Evolutionary conservation across 2,329 filamentous ascomycete species (phyloP).

Genomic region (Podosphaera leucotricha): DNA sequence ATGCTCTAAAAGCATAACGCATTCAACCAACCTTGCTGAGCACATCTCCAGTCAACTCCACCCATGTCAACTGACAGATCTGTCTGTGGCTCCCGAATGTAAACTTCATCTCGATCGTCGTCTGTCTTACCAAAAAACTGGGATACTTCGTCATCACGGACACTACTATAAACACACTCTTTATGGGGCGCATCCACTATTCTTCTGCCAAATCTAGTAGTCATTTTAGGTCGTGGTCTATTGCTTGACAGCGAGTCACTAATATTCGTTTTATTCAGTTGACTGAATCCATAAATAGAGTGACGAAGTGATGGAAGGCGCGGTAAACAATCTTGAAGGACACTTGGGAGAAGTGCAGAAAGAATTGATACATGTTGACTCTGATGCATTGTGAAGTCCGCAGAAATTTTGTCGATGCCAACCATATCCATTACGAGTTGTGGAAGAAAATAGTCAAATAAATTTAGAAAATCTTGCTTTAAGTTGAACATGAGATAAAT

Average conservation of each 20-base stretch:
- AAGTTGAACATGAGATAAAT: too few relatives aligned
- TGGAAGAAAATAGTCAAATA: too few relatives aligned
- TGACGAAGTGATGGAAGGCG: constrained; percentile 25
- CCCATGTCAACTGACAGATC: constrained; percentile 6
- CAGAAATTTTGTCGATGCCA: background rate
- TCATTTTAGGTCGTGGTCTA: background rate
- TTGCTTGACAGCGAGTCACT: constrained; percentile 12
- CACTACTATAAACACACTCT: constrained; percentile 8
- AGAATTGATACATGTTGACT: constrained; percentile 20
- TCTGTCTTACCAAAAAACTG: constrained; percentile 5
- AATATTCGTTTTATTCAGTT: constrained; percentile 2
- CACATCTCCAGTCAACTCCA: constrained; percentile 27
- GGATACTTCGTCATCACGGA: constrained; percentile 4
- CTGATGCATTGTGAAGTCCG: background rate
- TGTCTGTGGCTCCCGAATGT: constrained; percentile 5
- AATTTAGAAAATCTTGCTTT: too few relatives aligned
- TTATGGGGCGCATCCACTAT: constrained; percentile 9
- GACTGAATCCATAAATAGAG: constrained; percentile 16
- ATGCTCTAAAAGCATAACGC: background rate
- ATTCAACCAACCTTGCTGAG: constrained; percentile 21
- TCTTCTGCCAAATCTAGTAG: constrained; percentile 11
- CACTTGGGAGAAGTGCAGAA: constrained; percentile 28
- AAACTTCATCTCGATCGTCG: background rate
- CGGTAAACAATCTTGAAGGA: constrained; percentile 27
- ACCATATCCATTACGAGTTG: too few relatives aligned